These are phyloP conservation scores for Fragaria ananassa DNA, from an alignment of 306 rosid species.

Conservation along the genomic window DNA sequence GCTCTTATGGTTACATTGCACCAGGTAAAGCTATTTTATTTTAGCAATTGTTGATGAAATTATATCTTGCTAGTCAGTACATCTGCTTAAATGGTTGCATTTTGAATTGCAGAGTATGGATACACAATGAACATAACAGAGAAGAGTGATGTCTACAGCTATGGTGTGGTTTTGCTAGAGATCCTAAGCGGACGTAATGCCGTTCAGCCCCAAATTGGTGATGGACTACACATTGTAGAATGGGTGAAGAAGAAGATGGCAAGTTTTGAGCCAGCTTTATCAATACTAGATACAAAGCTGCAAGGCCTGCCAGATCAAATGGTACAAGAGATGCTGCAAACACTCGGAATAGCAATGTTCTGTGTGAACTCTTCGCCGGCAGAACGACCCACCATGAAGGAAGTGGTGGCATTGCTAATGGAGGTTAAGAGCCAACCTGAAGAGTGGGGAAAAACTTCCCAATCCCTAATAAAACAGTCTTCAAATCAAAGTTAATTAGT, in stretches of 20 bases:
- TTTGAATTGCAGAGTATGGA: constrained; percentile 70
- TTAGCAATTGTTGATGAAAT: neutral
- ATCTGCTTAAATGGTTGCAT: constrained; percentile 22
- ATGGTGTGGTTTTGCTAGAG: constrained; percentile 89
- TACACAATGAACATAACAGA: constrained; percentile 98
- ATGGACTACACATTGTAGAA: constrained; percentile 90
- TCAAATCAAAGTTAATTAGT: constrained; percentile 51
- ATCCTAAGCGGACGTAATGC: constrained; percentile 90
- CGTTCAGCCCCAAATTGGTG: constrained; percentile 67
- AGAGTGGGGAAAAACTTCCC: constrained; percentile 88
- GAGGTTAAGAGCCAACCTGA: constrained; percentile 90
- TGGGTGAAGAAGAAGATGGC: constrained; percentile 99
- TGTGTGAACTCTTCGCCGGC: constrained; percentile 85
- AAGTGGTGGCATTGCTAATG: constrained; percentile 83
- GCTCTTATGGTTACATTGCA: constrained; percentile 96
- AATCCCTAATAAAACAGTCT: constrained; percentile 88
- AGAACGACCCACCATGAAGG: constrained; percentile 96
- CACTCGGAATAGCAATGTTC: constrained; percentile 97
- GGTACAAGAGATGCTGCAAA: constrained; percentile 98
- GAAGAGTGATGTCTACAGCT: constrained; percentile 96
- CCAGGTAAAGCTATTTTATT: constrained; percentile 56
- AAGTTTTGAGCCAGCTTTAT: constrained; percentile 84
- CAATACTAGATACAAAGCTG: constrained; percentile 80
- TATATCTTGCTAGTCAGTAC: neutral
- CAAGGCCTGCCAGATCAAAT: constrained; percentile 89